These are phyloP conservation scores for Ochetophila trinervis DNA, from an alignment of 306 rosid species.

Conservation along the genomic window DNA sequence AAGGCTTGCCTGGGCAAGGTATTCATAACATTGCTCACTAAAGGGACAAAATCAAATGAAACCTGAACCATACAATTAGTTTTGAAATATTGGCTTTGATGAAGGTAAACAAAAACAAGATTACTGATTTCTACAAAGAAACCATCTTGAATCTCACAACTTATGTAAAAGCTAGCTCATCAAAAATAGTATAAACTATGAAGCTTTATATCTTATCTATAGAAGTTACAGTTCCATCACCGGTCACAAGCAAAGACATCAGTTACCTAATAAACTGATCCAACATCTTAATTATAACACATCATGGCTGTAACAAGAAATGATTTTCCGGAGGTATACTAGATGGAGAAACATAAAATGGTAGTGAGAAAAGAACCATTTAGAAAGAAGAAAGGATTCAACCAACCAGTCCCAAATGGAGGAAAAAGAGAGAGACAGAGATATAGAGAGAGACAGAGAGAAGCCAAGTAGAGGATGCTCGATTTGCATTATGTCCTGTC, in stretches of 20 bases:
- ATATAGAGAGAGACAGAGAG: background rate
- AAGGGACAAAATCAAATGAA: background rate
- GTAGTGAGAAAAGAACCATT: background rate
- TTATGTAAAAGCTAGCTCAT: background rate
- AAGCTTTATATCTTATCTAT: background rate
- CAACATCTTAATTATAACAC: constrained; percentile 1
- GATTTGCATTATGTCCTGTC: background rate
- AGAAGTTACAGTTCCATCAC: background rate
- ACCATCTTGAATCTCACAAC: background rate
- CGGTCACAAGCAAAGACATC: background rate
- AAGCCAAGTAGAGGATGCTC: constrained; percentile 1
- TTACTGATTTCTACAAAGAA: background rate
- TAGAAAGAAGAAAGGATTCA: background rate
- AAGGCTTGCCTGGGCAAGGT: background rate
- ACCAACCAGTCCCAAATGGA: background rate
- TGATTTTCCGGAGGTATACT: background rate
- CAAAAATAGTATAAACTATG: background rate
- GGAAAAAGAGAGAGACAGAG: background rate
- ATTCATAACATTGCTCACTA: background rate
- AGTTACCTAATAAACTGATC: background rate
- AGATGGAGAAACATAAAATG: background rate
- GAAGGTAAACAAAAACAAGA: background rate
- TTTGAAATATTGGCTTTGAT: background rate
- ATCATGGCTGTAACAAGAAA: background rate
- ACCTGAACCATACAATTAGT: background rate